A percentile compares a stretch with the other conserved stretches of the same genome.
These are phyloP conservation scores for Saccharomycopsis microspora DNA, from an alignment of 805 yeast species.

Conservation along the genomic window DNA sequence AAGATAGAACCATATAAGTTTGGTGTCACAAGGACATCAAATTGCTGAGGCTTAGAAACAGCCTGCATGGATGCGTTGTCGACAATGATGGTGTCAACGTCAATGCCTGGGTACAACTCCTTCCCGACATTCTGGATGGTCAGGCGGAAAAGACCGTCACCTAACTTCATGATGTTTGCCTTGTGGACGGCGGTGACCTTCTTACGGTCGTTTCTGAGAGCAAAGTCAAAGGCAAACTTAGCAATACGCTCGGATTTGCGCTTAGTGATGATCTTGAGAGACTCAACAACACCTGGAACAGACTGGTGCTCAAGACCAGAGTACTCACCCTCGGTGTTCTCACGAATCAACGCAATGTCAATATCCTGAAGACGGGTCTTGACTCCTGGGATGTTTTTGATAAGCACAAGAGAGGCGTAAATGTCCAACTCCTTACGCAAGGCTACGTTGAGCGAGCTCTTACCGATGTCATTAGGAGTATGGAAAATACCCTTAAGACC, in stretches of 20 bases:
- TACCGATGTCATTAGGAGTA: conserved; percentile 57
- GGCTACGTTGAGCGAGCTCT: conserved; percentile 88
- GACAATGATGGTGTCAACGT: conserved; percentile 86
- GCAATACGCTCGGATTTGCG: conserved; percentile 95
- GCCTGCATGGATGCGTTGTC: conserved; percentile 99
- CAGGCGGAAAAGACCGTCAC: conserved; percentile 95
- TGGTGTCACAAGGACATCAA: conserved; percentile 95
- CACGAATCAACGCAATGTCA: conserved; percentile 92
- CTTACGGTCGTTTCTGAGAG: conserved; percentile 83
- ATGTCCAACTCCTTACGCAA: conserved; percentile 93
- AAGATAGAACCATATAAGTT: conserved; percentile 96
- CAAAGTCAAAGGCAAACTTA: conserved; percentile 93
- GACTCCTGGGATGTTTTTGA: conserved; percentile 91
- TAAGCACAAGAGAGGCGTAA: conserved; percentile 88
- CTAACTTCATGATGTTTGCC: conserved; percentile 98
- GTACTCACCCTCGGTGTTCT: conserved; percentile 98
- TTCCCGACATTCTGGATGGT: conserved; percentile 76
- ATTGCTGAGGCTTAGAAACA: conserved; percentile 95
- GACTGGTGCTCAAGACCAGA: conserved; percentile 97
- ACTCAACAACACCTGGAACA: conserved; percentile 96
- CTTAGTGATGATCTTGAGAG: conserved; percentile 88
- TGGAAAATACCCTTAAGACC: conserved; percentile 89
- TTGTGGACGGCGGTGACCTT: conserved; percentile 95
- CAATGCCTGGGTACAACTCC: conserved; percentile 74
- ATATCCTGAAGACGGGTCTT: conserved; percentile 79